Base-by-base conservation (phyloP, 129 eudicot genomes). In the Tanacetum coccineum region DNA sequence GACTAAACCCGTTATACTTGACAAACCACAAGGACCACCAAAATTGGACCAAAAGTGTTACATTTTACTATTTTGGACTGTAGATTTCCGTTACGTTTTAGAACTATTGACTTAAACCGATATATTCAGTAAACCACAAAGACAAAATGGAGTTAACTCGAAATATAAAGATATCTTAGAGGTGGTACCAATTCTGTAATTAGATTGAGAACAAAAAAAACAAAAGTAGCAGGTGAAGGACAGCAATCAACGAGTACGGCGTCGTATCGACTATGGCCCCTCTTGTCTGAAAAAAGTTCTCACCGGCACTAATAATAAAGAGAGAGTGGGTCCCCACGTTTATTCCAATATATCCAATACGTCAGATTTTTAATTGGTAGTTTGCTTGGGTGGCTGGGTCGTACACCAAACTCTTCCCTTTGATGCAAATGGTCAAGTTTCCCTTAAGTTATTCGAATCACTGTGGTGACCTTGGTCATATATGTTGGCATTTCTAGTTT, bases 181-280 rank as follows among this genome's bases (percentile, higher is more conserved):
- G 51, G 62, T n/a, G n/a, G n/a, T n/a, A 51, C 12, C 39, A 52
- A 68, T 18, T 53, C 4, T n/a, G 72, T 68, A 68, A 53, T 36
- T 68, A n/a, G n/a, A n/a, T 53, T 0, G 1, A 30, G n/a, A 18
- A 36, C 21, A 36, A 36, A n/a, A 56, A 32, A 53, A 32, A 39
- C 72, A 53, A 68, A 39, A 68, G 72, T 4, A 68, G 63, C 62
- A 68, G 72, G 56, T 56, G 57, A 25, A 59, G 67, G 67, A 59
- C 75, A 46, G 75, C 28, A 71, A 59, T 71, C 67, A 48, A 46
- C 48, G n/a, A n/a, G 51, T 46, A 71, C 68, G 75, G 46, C 67
- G 75, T 71, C 75, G 75, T 71, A 59, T 50, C 55, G 47, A 32
- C 51, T 53, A 36, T 49, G 72, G 54, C 51, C 72, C 52, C 62